Evolutionary conservation across 139 green algal genomes (phyloP), one percentile per base, ranked within the genome.

Genomic region (Pleodorina starrii): DNA sequence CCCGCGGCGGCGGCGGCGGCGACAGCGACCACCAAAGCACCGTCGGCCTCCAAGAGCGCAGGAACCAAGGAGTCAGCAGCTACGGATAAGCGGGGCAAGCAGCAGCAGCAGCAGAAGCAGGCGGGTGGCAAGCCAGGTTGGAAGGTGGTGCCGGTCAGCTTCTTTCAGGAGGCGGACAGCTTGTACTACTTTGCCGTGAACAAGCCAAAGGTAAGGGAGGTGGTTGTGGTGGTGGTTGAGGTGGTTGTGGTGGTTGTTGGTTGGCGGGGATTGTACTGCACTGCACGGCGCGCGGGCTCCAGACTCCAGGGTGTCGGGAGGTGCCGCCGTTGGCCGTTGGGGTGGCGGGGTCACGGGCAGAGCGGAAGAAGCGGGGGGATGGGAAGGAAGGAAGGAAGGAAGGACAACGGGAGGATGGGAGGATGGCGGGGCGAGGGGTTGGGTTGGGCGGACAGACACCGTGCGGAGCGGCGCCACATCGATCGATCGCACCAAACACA

Each of bases 101-200:
- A 1, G 38, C 69, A n/a, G 85, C 73, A 0, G 14, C 29, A 12
- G 36, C 48, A 51, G 10, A 43, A 90, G 46, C 35, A 50, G 94
- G 73, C 81, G 23, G 87, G 66, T 2, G 69, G 23, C 69, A 29
- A 69, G 17, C 9, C 29, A 35, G 40, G 17, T 36, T 79, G 66
- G 82, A 38, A 25, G 66, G 3, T 19, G 27, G 69, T 88, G 35
- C 43, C 60, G 16, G n/a, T 87, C 14, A 23, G 29, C 23, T 21
- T 36, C 17, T 87, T 72, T 14, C 83, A 86, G 32, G 40, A 85
- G 14, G 10, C 82, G 1, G 36, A 66, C 17, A 78, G 86, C 40
- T 88, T 93, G 46, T 95, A 94, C 90, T 97, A 97, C 89, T 96
- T 98, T 84, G 86, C 91, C 2, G 74, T 97, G 14, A 95, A 98